Evolutionary conservation across 2,329 filamentous ascomycete genomes (phyloP).

Genomic region (Epichloe sylvatica): DNA sequence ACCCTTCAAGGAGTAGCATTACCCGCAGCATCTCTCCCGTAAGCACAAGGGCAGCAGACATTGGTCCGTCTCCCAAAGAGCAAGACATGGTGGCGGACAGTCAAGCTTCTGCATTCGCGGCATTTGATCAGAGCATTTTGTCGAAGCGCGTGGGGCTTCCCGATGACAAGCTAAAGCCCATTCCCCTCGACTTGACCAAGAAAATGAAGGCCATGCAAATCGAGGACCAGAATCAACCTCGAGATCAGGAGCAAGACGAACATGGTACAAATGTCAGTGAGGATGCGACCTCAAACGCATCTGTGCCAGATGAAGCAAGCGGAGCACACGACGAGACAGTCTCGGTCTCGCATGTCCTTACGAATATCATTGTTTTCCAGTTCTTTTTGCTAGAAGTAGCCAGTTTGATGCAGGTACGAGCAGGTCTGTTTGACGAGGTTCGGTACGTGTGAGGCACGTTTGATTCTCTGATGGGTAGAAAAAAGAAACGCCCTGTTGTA

Average conservation of each 20-base stretch:
- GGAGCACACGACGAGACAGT: constrained; percentile 26
- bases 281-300: background rate
- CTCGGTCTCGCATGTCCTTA: constrained; percentile 64
- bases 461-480: too few relatives aligned
- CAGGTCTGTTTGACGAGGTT: constrained; percentile 63
- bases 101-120: constrained; percentile 47
- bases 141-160: constrained; percentile 39
- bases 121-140: constrained; percentile 48
- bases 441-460: constrained; percentile 31
- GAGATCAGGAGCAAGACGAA: constrained; percentile 6
- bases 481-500: too few relatives aligned
- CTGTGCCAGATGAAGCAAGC: constrained; percentile 9
- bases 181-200: constrained; percentile 25
- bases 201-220: constrained; percentile 20
- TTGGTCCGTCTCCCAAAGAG: constrained; percentile 16
- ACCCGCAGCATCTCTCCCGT: constrained; percentile 29
- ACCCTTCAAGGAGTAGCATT: constrained; percentile 17
- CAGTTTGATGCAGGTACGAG: constrained; percentile 59
- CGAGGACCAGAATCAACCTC: constrained; percentile 8
- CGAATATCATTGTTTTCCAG: constrained; percentile 66
- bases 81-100: constrained; percentile 26
- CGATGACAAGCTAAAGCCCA: constrained; percentile 24
- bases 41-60: constrained; percentile 16
- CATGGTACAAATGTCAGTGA: background rate
- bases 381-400: constrained; percentile 68